Evolutionary conservation across 2,329 filamentous ascomycete species (phyloP).

Genomic region (Stemphylium lycopersici): DNA sequence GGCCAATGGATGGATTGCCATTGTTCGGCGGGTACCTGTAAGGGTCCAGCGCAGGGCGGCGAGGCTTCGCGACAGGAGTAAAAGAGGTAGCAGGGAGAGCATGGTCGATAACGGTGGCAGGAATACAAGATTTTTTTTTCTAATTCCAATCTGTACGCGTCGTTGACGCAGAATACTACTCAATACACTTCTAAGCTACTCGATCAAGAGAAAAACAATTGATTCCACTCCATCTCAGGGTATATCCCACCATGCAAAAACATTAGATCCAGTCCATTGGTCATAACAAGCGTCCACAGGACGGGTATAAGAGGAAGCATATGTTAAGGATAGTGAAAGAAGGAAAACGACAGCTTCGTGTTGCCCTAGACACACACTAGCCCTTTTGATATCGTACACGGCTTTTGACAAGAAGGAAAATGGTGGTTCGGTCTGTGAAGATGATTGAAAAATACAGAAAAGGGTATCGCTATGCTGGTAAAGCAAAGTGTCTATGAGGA

Average conservation of each 20-base stretch:
- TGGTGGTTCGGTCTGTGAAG: neutral
- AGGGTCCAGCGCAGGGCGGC: neutral
- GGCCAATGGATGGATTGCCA: too few relatives aligned
- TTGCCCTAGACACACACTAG: slow-evolving; percentile 2
- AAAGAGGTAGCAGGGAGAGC: neutral
- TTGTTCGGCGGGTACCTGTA: neutral
- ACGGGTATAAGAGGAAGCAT: slow-evolving; percentile 24
- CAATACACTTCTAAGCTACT: neutral
- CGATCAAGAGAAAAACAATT: slow-evolving; percentile 6
- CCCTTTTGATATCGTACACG: slow-evolving; percentile 17
- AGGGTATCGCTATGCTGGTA: slow-evolving; percentile 25
- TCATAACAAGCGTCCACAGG: slow-evolving; percentile 30
- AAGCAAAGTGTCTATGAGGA: neutral
- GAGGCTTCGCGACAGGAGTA: neutral
- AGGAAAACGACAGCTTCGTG: slow-evolving; percentile 3
- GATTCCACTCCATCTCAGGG: slow-evolving; percentile 15
- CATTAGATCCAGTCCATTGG: slow-evolving; percentile 40
- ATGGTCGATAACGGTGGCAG: slow-evolving; percentile 6
- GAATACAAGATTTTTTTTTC: neutral
- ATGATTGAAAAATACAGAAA: slow-evolving; percentile 10
- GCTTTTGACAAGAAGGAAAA: slow-evolving; percentile 2
- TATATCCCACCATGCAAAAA: slow-evolving; percentile 24
- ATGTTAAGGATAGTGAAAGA: slow-evolving; percentile 11
- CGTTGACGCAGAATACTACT: slow-evolving; percentile 8
- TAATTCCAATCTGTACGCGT: neutral